Percentiles rank a stretch among this genome's conserved stretches.
Conservation (phyloP, 2,329 filamentous ascomycete genomes). For the Trichoderma hamatum region DNA sequence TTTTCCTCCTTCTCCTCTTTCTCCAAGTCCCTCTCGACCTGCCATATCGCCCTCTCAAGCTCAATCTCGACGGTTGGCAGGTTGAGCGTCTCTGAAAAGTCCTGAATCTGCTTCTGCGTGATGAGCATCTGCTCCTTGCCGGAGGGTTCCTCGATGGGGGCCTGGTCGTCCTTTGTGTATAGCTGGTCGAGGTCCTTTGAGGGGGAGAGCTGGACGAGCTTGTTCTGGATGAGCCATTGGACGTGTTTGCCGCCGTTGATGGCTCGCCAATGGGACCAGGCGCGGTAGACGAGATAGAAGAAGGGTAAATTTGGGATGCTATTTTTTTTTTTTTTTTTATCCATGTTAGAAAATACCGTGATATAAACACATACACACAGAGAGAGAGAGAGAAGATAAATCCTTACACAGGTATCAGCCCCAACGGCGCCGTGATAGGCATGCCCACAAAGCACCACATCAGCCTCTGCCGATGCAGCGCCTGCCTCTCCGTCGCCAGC, state of each 20-base stretch:
- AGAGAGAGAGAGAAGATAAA: conserved; percentile 28
- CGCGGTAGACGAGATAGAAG: conserved; percentile 90
- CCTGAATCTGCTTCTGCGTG: conserved; percentile 56
- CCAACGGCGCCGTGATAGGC: conserved; percentile 82
- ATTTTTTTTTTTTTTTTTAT: no score
- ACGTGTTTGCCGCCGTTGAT: conserved; percentile 82
- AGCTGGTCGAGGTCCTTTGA: conserved; percentile 72
- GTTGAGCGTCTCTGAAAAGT: conserved; percentile 63
- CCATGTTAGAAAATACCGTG: not conserved
- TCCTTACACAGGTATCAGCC: conserved; percentile 79
- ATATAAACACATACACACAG: not conserved
- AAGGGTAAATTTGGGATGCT: conserved; percentile 94
- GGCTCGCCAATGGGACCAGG: conserved; percentile 91
- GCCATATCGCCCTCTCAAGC: conserved; percentile 74
- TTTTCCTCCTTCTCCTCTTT: conserved; percentile 47
- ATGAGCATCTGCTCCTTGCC: conserved; percentile 47
- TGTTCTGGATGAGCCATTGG: conserved; percentile 75
- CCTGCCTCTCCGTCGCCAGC: conserved; percentile 79
- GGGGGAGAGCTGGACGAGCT: conserved; percentile 67
- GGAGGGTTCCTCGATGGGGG: conserved; percentile 29
- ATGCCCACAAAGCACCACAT: conserved; percentile 80
- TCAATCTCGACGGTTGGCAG: conserved; percentile 73
- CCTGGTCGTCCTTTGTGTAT: conserved; percentile 58
- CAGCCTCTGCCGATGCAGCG: conserved; percentile 74
- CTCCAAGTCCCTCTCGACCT: conserved; percentile 61